Base-by-base conservation (phyloP, 306 rosid species). In the Spatholobus suberectus region DNA sequence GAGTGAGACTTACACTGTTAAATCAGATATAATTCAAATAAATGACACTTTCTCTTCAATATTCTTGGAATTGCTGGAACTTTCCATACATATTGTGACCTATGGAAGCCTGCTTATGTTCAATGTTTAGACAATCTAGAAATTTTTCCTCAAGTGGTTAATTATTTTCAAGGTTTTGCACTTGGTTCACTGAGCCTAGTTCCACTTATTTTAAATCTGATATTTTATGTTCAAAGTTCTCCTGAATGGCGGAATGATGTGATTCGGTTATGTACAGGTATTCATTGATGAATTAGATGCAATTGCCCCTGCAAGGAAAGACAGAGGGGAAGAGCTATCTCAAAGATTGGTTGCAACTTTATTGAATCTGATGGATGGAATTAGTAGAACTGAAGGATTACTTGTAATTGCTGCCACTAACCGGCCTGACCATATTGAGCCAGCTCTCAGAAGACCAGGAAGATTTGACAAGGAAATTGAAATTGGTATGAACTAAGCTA, bases 231-330 rank as follows among this genome's bases (percentile, higher is more conserved):
- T 70, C 43, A 1, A 74, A 65, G 52, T 72, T 75, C 71, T 75
- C 41, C 74, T 63, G 11, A 35, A 78, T 77, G 74, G 10, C 54
- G 47, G 72, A 75, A 65, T 74, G 71, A 67, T 79, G 40, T 49
- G 63, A 49, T 79, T 62, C 70, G 77, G 67, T 84, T 76, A 27
- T 62, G 52, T 27, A 27, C 81, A 95, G 99, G 83, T 95, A 73
- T 92, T 95, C 78, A 91, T 95, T 10, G 98, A 95, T 87, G 98
- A 95, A 88, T 79, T 95, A 80, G 99, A 95, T 90, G 97, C 97
- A 78, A 92, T 95, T 84, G 97, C 96, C 44, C 96, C 98, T 73
- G 90, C 93, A 70, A 91, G 97, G 82, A 93, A 93, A 85, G 96
- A 92, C 32, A 97, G 98, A 51, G 91, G 95, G 84, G 96, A 93